Evolutionary conservation across 495 filamentous ascomycete species (phyloP), one percentile per base, ranked within the genome.

Genomic region (Aspergillus ostianus): DNA sequence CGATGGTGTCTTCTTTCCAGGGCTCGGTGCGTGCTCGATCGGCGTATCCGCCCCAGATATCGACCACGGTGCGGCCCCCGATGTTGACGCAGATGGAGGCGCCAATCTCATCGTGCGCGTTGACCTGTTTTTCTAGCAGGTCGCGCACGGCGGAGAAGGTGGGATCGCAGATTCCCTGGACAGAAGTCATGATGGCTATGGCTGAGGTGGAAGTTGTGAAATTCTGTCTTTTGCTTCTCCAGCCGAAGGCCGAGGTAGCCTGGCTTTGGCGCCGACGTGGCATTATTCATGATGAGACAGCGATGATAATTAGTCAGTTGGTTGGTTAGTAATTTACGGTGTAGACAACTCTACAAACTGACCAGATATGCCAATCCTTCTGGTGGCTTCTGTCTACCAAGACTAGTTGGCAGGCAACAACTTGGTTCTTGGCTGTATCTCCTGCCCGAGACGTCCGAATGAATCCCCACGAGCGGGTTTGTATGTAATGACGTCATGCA

Each of bases 41-140:
- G 5, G 64, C 55, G 56, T 75, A 63, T 15, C 80, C 80, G 49
- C 73, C 77, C 78, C 78, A 82, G 55, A 82, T 64, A 46, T 82
- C 76, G 46, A 80, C 29, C 21, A 81, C 76, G 30, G 72, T 64
- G 32, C 69, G 66, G 27, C 77, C 80, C 52, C 70, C 67, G 29
- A 81, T 62, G 45, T 71, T 78, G 6, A 82, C 68, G 51, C 66
- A 71, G 51, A 82, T 47, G 3, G 74, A 79, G 20, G 70, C 74
- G 21, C 79, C 78, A 19, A 77, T 30, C 63, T 82, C 79, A 18
- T 69, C 61, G 23, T 66, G 77, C 8, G 54, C 57, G 8, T 51
- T 23, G 29, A 79, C 3, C 18, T 59, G 61, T 51, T 71, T 30
- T 20, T 68, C 47, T 13, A 82, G 49, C 19, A 75, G 58, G 7